A percentile compares a stretch with the other conserved stretches of the same genome.
phyloP scores from a whole-genome alignment of 805 yeast species.

The Candida ponderosae region DNA sequence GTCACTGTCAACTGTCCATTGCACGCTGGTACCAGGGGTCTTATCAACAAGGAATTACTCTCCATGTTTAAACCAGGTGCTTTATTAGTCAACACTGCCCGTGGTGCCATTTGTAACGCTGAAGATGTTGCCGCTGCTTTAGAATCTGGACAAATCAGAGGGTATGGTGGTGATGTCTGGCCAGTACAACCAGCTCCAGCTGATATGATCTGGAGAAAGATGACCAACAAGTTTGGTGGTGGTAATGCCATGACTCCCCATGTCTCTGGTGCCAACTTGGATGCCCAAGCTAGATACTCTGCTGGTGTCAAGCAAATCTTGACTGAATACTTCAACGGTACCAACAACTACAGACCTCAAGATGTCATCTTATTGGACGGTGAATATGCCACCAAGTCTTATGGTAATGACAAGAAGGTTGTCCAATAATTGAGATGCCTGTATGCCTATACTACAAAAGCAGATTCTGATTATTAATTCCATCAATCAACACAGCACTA shows the following conservation, averaged over 20 bases:
- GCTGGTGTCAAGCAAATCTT: conserved; percentile 61
- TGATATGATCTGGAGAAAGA: conserved; percentile 70
- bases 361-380: conserved; percentile 69
- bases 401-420: conserved; percentile 44
- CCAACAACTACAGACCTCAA: conserved; percentile 64
- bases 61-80: conserved; percentile 69
- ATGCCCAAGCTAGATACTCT: conserved; percentile 72
- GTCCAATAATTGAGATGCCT: not conserved
- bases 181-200: conserved; percentile 77
- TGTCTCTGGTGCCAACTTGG: conserved; percentile 70
- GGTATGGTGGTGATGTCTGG: conserved; percentile 87
- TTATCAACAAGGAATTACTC: conserved; percentile 57
- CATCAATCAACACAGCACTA: no score
- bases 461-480: no score
- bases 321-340: conserved; percentile 52
- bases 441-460: not conserved
- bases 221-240: conserved; percentile 57
- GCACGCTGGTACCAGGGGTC: conserved; percentile 60
- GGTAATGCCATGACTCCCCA: conserved; percentile 88
- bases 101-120: conserved; percentile 72
- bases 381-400: conserved; percentile 64
- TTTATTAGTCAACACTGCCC: conserved; percentile 69
- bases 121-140: conserved; percentile 74
- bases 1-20: conserved; percentile 75
- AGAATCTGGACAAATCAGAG: conserved; percentile 57